A percentile compares a stretch with the other conserved stretches of the same genome.
Evolutionary conservation across 192 early-diverging fungal species (phyloP).

Genomic region (Geranomyces michiganensis): DNA sequence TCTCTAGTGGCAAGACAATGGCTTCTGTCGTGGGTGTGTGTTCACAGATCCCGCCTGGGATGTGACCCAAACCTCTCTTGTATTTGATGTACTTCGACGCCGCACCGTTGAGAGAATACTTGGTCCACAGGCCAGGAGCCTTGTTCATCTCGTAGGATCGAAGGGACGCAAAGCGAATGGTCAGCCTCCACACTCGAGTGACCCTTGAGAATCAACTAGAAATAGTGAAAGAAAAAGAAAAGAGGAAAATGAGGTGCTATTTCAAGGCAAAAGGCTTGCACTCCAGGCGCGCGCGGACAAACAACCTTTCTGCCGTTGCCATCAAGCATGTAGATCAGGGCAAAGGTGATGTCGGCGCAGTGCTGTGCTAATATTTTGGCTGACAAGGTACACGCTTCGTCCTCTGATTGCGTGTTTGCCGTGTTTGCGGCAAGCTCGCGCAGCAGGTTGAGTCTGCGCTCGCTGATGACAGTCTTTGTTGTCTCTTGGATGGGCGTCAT

Average conservation of each 20-base stretch:
- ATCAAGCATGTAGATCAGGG: conserved; percentile 3
- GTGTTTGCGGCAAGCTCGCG: not conserved
- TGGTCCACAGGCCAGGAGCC: conserved; percentile 3
- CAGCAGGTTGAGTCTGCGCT: not conserved
- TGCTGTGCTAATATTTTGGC: not conserved
- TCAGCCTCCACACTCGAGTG: no score
- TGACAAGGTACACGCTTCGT: not conserved
- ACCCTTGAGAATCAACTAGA: not conserved
- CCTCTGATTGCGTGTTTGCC: not conserved
- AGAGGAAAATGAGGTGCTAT: no score
- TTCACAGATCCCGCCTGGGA: not conserved
- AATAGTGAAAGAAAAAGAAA: no score
- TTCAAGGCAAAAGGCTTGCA: no score
- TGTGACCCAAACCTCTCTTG: not conserved
- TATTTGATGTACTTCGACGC: not conserved
- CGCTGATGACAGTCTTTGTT: not conserved
- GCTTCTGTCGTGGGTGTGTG: not conserved
- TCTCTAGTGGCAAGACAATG: not conserved
- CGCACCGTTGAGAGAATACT: conserved; percentile 1
- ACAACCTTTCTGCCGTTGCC: not conserved
- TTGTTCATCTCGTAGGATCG: not conserved
- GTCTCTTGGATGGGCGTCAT: conserved; percentile 1
- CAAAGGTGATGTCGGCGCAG: conserved; percentile 4
- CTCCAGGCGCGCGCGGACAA: no score
- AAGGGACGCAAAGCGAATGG: not conserved